Base-by-base conservation (phyloP, 2,329 filamentous ascomycete genomes). In the Ophiobolus disseminans region DNA sequence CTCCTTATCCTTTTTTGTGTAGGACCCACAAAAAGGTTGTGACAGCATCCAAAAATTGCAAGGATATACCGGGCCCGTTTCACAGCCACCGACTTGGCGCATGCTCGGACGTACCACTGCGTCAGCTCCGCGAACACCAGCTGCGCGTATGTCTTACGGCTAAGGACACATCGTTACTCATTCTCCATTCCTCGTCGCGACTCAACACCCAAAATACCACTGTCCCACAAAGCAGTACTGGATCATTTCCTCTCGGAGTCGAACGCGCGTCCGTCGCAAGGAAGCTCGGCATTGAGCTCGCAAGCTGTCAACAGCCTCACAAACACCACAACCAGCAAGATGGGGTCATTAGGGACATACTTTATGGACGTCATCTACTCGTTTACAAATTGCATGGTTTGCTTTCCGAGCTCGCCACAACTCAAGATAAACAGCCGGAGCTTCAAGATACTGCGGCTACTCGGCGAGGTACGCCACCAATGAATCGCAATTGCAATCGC, bases 351-450 rank as follows among this genome's bases (percentile, higher is more conserved):
- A 53, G 65, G 75, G 25, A 77, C 77, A 50, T 87, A 95, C 70
- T 80, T 97, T 53, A 84, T 93, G 59, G 94, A 97, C 73, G 81
- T 96, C 26, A 79, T 97, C 61, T 96, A 94, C 75, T 95, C 91
- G 51, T 83, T 99, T 54, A 91, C 90, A 57, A 95, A 92, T 77
- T 97, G 93, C 81, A 86, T 97, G 76, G 93, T 88, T 75, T 99
- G 94, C 80, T 97, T 99, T 71, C 93, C 94, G 11, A 90, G 90
- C 63, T 93, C 91, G 58, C 93, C 94, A 48, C 91, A 93, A 47
- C 84, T 99, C 62, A 96, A 94, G 76, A 94, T 99, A 79, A 97
- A 97, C 76, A 89, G 83, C 68, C 87, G 91, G 54, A 94, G 86
- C 76, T 97, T 97, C 82, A 97, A 97, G 82, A 95, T 99, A 72